Conservation (phyloP, 371 early-diverging fungal genomes). For the Fennellomyces sp. region DNA sequence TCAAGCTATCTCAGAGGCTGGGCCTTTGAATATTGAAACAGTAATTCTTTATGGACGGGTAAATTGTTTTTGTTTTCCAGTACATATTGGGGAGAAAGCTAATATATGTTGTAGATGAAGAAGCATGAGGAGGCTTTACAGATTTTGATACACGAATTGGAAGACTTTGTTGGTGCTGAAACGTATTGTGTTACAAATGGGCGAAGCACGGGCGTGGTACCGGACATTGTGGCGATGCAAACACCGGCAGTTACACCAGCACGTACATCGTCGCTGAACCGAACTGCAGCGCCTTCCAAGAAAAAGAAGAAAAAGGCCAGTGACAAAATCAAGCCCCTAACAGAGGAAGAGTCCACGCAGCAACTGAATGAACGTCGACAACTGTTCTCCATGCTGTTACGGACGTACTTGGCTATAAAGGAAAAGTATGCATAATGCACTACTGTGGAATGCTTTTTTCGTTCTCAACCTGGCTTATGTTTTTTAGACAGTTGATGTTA, state of each 20-base stretch:
- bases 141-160: constrained; percentile 54
- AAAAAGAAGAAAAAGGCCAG: constrained; percentile 1
- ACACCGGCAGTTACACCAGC: constrained; percentile 14
- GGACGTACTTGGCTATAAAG: constrained; percentile 38
- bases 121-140: constrained; percentile 57
- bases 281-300: constrained; percentile 2
- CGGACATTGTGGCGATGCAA: constrained; percentile 6
- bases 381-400: constrained; percentile 41
- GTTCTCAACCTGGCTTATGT: background rate
- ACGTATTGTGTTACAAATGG: constrained; percentile 65
- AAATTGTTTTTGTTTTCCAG: constrained; percentile 7
- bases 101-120: constrained; percentile 34
- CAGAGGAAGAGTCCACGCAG: background rate
- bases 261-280: constrained; percentile 25
- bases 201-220: constrained; percentile 36
- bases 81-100: background rate
- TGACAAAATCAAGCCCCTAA: background rate
- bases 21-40: constrained; percentile 48
- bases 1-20: constrained; percentile 27
- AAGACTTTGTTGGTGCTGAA: constrained; percentile 71
- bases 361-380: constrained; percentile 28
- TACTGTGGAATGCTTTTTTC: background rate
- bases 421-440: constrained; percentile 26
- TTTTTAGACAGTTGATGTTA: constrained; percentile 43
- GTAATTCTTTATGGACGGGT: constrained; percentile 57